Base-by-base conservation (phyloP, 371 early-diverging fungal genomes). In the Circinella minor region DNA sequence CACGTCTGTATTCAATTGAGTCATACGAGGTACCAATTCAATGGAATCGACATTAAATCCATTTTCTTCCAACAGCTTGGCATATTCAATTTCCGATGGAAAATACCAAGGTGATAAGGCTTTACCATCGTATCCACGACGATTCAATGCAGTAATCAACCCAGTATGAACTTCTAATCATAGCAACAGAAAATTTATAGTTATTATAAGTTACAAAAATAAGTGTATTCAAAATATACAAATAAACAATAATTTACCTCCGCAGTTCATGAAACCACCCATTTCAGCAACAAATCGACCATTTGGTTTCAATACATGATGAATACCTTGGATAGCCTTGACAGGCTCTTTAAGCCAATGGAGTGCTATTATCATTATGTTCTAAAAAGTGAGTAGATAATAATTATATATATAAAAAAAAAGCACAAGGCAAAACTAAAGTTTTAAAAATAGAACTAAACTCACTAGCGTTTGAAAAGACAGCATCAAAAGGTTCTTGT, bases 291-390 rank as follows among this genome's bases (percentile, higher is more conserved):
- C 89, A 66, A 91, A 85, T 4, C 86, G 74, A 14, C 91, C 92
- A 17, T 73, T 74, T 13, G 87, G 82, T 60, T 86, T 88, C 47
- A 93, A 80, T 7, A 78, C 72, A 49, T 83, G 75, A 55, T 81
- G 74, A 38, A 90, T 87, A 14, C 89, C 89, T 49, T 74, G 73
- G 65, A 91, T 85, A 2, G 87, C 91, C 34, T 85, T 81, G 13
- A 70, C 77, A 10, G 90, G 91, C 59, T 90, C 86, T 57, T 87
- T 91, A 79, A 93, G 85, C 93, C 92, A 93, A 71, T 93, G 93
- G 14, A 92, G 70, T 1, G 90, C 91, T 84, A 48, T 51, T 27
- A 27, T 27, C 27, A 27, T 27, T 27, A 27, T 27, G 27, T 27
- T 27, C 27, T 27, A 27, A 27, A 27, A 27, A 27, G 27, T 27